Conservation (phyloP, 164 flowering plant genomes). For the Liquidambar formosana region DNA sequence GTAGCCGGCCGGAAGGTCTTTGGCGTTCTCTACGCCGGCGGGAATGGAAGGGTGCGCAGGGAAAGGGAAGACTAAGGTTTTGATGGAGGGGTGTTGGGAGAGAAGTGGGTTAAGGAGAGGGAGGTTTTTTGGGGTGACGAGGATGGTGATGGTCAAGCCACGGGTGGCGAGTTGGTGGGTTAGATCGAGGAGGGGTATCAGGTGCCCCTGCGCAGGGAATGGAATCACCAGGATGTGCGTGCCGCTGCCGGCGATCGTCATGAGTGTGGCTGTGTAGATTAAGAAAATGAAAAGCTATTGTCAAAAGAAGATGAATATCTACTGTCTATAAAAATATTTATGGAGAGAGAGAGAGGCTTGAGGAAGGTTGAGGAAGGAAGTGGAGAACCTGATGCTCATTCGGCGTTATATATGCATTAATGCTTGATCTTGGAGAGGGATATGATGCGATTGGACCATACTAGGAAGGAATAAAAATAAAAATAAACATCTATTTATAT, state of each 20-base stretch:
- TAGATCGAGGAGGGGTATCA: constrained; percentile 18
- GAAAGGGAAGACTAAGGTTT: constrained; percentile 11
- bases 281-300: no score
- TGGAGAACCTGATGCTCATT: no score
- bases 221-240: constrained; percentile 24
- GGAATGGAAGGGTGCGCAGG: constrained; percentile 15
- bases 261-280: not conserved
- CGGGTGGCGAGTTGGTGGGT: constrained; percentile 12
- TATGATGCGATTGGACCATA: no score
- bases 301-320: no score
- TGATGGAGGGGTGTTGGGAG: constrained; percentile 10
- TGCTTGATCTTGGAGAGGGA: no score
- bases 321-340: no score
- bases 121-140: constrained; percentile 21
- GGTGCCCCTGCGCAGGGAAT: constrained; percentile 23
- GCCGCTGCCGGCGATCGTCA: not conserved
- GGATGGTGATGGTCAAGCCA: constrained; percentile 16
- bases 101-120: constrained; percentile 17
- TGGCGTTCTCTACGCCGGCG: constrained; percentile 2
- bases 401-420: no score
- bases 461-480: no score
- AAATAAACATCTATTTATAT: no score
- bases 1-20: constrained; percentile 10
- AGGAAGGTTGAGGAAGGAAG: no score
- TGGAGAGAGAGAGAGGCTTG: no score